phyloP scores from a whole-genome alignment of 257 asterid genomes.

The Fraxinus excelsior region DNA sequence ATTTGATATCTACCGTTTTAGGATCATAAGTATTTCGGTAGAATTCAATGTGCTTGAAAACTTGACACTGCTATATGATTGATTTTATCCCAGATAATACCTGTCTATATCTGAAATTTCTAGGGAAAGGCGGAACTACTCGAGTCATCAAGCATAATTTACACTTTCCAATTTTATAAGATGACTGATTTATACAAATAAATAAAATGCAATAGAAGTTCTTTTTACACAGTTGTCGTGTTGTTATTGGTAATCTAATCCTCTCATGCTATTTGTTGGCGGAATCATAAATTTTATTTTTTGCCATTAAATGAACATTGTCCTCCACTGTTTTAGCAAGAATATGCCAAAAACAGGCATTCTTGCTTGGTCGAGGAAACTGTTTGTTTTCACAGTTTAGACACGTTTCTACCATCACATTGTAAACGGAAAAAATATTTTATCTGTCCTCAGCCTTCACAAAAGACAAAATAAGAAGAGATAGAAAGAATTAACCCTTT shows the following conservation, averaged over 20 bases:
- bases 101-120: background rate
- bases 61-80: background rate
- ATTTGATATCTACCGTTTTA: background rate
- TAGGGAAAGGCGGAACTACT: background rate
- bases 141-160: background rate
- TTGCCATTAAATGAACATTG: background rate
- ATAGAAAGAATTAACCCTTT: background rate
- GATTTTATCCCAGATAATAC: background rate
- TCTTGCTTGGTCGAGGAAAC: background rate
- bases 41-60: background rate
- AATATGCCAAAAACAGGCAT: background rate
- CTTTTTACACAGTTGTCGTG: background rate
- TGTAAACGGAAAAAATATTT: too few species aligned
- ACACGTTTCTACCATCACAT: too few species aligned
- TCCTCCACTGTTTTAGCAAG: background rate
- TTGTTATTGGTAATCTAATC: background rate
- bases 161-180: background rate
- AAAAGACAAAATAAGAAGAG: background rate
- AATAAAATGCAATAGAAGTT: background rate
- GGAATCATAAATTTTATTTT: background rate
- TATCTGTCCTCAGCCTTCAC: background rate
- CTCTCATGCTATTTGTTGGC: background rate
- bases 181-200: background rate
- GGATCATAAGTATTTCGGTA: background rate
- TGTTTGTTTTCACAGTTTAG: too few species aligned